Evolutionary conservation across 2,329 filamentous ascomycete genomes (phyloP).

Genomic region (Colletotrichum sojae): DNA sequence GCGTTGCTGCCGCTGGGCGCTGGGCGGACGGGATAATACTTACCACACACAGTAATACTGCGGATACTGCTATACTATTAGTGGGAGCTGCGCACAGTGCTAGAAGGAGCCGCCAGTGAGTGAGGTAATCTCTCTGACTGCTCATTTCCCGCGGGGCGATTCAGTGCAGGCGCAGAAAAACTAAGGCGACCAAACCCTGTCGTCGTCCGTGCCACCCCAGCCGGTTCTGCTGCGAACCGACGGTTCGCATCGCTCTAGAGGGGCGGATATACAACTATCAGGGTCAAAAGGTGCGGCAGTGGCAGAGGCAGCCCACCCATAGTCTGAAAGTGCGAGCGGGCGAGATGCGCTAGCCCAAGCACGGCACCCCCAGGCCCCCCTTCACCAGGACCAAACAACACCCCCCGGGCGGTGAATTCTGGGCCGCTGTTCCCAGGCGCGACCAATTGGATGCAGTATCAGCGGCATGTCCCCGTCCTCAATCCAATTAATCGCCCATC

Average conservation of each 20-base stretch:
- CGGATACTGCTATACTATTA: too few relatives aligned
- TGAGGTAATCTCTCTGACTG: slow-evolving; percentile 37
- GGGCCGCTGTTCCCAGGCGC: neutral
- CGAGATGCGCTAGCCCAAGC: slow-evolving; percentile 27
- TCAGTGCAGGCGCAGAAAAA: slow-evolving; percentile 40
- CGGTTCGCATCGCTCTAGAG: slow-evolving; percentile 19
- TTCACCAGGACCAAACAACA: neutral
- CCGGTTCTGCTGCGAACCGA: slow-evolving; percentile 2
- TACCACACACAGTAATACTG: too few relatives aligned
- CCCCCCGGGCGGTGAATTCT: slow-evolving; percentile 4
- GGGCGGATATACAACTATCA: neutral
- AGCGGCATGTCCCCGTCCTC: slow-evolving; percentile 11
- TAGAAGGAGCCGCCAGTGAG: slow-evolving; percentile 19
- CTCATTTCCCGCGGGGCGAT: slow-evolving; percentile 40
- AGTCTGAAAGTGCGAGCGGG: slow-evolving; percentile 19
- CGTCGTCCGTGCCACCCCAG: slow-evolving; percentile 14
- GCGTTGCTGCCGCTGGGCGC: neutral
- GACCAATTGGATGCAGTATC: slow-evolving; percentile 16
- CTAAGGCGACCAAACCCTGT: slow-evolving; percentile 24
- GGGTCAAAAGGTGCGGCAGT: neutral
- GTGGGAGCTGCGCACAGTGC: slow-evolving; percentile 24
- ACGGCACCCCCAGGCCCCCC: neutral
- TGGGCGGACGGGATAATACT: too few relatives aligned
- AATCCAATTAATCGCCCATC: slow-evolving; percentile 9
- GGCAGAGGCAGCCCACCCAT: slow-evolving; percentile 32